Base-by-base conservation (phyloP, 352 stramenopile genomes). In the Pseudoperonospora humuli region DNA sequence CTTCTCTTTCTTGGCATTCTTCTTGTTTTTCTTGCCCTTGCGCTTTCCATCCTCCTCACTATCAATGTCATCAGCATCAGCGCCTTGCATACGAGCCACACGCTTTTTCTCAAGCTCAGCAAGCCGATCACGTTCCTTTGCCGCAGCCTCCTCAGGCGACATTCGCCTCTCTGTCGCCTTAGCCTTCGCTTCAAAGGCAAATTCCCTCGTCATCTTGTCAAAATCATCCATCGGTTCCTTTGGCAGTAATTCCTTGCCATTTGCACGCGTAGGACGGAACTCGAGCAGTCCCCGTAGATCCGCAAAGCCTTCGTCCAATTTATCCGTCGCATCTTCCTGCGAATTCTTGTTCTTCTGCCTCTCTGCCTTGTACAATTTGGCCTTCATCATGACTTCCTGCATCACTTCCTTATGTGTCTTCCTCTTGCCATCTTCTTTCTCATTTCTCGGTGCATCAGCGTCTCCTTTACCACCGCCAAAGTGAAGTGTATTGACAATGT, bases 71-170 rank as follows among this genome's bases (percentile, higher is more conserved):
- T 77, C 68, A 7, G 63, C 61, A 3, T 85, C 73, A 36, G 95
- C 87, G n/a, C 91, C 91, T 46, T 95, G 87, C 95, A 98, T 98
- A 35, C 93, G 75, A 3, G 86, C 87, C 15, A 98, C 50, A n/a
- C 95, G 82, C 54, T 93, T 85, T 34, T 86, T 89, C 65, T 98
- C 95, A 13, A 97, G 54, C 51, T 96, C 74, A 6, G 92, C 73
- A 17, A 98, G 64, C 31, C 78, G 68, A 32, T 98, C 88, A 14
- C 86, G 71, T 61, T 97, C 89, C 53, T 93, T 89, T 53, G 93
- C 84, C 41, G 92, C 94, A 20, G 87, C 77, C 54, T 98, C 95
- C 61, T 98, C 95, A 0, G 85, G 76, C 21, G 90, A 97, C 76
- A 98, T 93, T 0, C 86, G 95, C 15, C 95, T 79, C 62, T 98